A percentile compares a stretch with the other conserved stretches of the same genome.
Conservation (phyloP, 495 filamentous ascomycete species). For the Zalerion maritima region DNA sequence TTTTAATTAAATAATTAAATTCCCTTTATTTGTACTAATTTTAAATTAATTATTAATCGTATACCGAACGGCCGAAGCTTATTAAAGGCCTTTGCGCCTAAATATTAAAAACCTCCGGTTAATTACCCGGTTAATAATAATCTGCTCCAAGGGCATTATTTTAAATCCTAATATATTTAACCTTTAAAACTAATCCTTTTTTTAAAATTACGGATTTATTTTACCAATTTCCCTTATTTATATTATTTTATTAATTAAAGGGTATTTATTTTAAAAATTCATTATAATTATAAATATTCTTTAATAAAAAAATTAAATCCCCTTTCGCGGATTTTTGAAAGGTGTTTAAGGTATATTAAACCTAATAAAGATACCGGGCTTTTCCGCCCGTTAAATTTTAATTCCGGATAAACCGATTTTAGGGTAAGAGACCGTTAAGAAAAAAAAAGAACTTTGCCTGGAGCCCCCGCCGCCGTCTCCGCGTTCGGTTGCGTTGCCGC, state of each 20-base stretch:
- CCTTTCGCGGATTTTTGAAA: slow-evolving; percentile 56
- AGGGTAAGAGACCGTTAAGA: slow-evolving; percentile 43
- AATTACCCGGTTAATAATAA: slow-evolving; percentile 37
- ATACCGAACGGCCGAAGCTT: slow-evolving; percentile 46
- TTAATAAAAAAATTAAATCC: slow-evolving; percentile 53
- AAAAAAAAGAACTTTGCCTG: slow-evolving; percentile 60
- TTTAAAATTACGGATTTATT: slow-evolving; percentile 59
- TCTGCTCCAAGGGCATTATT: slow-evolving; percentile 40
- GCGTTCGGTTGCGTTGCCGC: slow-evolving; percentile 51
- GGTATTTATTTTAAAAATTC: slow-evolving; percentile 59
- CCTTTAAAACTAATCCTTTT: slow-evolving; percentile 61
- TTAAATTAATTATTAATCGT: slow-evolving; percentile 51
- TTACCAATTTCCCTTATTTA: slow-evolving; percentile 60
- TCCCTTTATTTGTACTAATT: slow-evolving; percentile 59
- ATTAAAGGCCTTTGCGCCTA: slow-evolving; percentile 40
- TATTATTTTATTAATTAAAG: slow-evolving; percentile 62
- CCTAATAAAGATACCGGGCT: slow-evolving; percentile 48
- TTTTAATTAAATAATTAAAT: slow-evolving; percentile 65
- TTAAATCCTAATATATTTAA: slow-evolving; percentile 39
- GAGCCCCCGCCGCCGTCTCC: slow-evolving; percentile 46
- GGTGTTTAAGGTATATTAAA: slow-evolving; percentile 50
- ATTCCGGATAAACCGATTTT: slow-evolving; percentile 45
- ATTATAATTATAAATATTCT: slow-evolving; percentile 55
- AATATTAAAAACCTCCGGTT: slow-evolving; percentile 38
- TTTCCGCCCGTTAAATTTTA: slow-evolving; percentile 43